phyloP scores from a whole-genome alignment of 441 rosid species.

The Euphorbia schlechtendalii region DNA sequence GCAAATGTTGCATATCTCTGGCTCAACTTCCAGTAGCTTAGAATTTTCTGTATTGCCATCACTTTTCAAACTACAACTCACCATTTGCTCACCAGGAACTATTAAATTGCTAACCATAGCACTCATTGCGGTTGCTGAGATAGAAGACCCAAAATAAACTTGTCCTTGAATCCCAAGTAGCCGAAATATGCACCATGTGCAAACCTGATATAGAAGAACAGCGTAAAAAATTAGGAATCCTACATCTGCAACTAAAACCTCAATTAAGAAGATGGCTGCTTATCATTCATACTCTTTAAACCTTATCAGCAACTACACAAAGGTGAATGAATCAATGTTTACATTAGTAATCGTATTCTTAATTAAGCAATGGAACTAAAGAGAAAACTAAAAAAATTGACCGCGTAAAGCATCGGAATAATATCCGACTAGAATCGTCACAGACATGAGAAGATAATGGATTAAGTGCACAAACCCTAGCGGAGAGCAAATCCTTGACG shows the following conservation, averaged over 20 bases:
- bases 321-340: neutral
- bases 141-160: constrained; percentile 25
- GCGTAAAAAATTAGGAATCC: neutral
- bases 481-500: constrained; percentile 53
- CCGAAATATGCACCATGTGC: constrained; percentile 68
- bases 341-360: neutral
- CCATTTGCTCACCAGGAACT: constrained; percentile 5
- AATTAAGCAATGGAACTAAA: neutral
- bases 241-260: neutral
- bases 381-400: too few relatives aligned
- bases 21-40: constrained; percentile 23
- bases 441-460: neutral
- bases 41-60: constrained; percentile 13
- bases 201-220: constrained; percentile 42
- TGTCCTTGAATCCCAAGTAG: constrained; percentile 42
- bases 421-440: neutral
- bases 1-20: constrained; percentile 53
- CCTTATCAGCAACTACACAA: too few relatives aligned
- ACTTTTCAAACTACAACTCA: constrained; percentile 2
- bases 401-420: too few relatives aligned
- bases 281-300: neutral
- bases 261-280: too few relatives aligned
- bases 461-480: constrained; percentile 35
- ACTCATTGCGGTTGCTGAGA: constrained; percentile 27
- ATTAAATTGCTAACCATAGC: constrained; percentile 21